Evolutionary conservation across 2,329 filamentous ascomycete genomes (phyloP), one percentile per base, ranked within the genome.

Genomic region (Hymenoscyphus infarciens): DNA sequence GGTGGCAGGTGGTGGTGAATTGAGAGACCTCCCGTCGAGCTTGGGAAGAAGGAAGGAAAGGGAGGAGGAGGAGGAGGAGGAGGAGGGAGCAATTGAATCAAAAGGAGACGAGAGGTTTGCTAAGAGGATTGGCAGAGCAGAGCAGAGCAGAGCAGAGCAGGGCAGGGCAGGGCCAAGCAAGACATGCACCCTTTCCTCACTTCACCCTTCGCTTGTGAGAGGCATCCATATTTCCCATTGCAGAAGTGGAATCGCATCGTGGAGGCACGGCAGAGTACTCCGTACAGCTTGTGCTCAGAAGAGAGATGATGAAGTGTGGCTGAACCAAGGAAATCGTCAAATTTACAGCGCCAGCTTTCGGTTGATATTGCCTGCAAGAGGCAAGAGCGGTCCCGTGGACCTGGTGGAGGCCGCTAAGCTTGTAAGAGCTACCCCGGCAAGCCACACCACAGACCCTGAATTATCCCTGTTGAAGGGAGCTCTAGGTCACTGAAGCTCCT

Each of bases 21-120:
- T 35, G 54, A 56, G 38, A 35, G 38, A 22, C 42, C 19, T 49
- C 42, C 42, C 35, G 56, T 42, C 56, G 38, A 45, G 35, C n/a
- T 27, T 29, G 22, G 10, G 15, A 35, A 35, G 5, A 29, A 10
- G 5, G 10, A 55, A 13, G 25, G 10, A n/a, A 33, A 16, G 15
- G 53, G 27, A 19, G 31, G 52, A 54, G 16, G 54, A 19, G 33
- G 29, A 35, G 25, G 25, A 27, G 25, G 25, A 19, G 31, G 52
- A 54, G 16, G 54, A 19, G 33, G 29, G 16, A 13, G 19, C 10
- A 49, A 49, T 11, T 22, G n/a, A 49, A 49, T 49, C 10, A 22
- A 49, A 49, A 49, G 42, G 42, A 22, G 42, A 49, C 38, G 38
- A 42, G n/a, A 27, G 25, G 25, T 27, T 27, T 27, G 19, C n/a